Evolutionary conservation across 805 yeast genomes (phyloP).

Genomic region (Komagataella pseudopastoris): DNA sequence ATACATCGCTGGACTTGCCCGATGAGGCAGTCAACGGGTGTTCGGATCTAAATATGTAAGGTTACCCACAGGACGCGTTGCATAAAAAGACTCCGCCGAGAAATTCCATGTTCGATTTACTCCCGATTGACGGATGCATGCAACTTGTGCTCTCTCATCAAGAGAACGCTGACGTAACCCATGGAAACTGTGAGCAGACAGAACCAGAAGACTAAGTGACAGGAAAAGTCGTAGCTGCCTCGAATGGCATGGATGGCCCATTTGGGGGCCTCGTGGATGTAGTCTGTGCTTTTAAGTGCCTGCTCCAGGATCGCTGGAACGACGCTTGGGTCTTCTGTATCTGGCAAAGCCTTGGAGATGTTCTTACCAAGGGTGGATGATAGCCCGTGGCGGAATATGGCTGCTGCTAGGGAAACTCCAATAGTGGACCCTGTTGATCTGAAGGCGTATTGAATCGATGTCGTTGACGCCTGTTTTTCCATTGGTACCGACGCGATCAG

Average conservation of each 20-base stretch:
- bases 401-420: conserved; percentile 61
- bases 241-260: conserved; percentile 31
- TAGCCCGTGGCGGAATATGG: conserved; percentile 45
- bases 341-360: conserved; percentile 15
- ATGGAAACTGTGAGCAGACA: conserved; percentile 18
- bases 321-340: conserved; percentile 20
- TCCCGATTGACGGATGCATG: conserved; percentile 35
- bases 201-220: conserved; percentile 40
- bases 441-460: conserved; percentile 77
- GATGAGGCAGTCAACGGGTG: neutral
- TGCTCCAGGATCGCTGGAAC: conserved; percentile 30
- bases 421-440: conserved; percentile 79
- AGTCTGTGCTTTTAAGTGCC: conserved; percentile 46
- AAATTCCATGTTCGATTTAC: neutral
- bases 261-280: conserved; percentile 38
- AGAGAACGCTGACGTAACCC: conserved; percentile 25
- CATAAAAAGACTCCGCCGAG: neutral
- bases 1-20: neutral
- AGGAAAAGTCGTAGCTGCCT: conserved; percentile 37
- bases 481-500: conserved; percentile 60
- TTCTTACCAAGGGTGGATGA: conserved; percentile 12
- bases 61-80: neutral
- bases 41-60: neutral
- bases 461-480: conserved; percentile 63
- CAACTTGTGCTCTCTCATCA: conserved; percentile 45